These are phyloP conservation scores for Brettanomyces naardenensis DNA, from an alignment of 805 yeast genomes.

Conservation along the genomic window DNA sequence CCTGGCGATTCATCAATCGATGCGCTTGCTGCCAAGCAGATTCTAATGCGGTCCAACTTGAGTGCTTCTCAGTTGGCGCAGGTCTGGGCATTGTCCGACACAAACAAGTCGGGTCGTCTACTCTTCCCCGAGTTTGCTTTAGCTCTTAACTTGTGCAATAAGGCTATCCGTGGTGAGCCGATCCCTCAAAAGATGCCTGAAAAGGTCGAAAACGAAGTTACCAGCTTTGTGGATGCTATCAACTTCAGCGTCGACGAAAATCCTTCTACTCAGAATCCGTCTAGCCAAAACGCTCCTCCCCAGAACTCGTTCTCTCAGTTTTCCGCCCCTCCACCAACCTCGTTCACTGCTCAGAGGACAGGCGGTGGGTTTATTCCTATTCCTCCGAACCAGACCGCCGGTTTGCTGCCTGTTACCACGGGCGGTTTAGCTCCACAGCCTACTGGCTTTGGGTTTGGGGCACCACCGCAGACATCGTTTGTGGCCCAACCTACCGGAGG, in stretches of 20 bases:
- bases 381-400: not conserved
- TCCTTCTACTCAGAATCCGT: slow-evolving; percentile 2
- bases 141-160: slow-evolving; percentile 79
- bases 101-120: slow-evolving; percentile 75
- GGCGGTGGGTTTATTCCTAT: slow-evolving; percentile 16
- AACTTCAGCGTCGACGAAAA: slow-evolving; percentile 60
- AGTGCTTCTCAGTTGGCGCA: slow-evolving; percentile 69
- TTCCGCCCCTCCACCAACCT: slow-evolving; percentile 14
- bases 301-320: not conserved
- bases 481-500: slow-evolving; percentile 44
- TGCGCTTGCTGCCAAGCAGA: slow-evolving; percentile 71
- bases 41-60: slow-evolving; percentile 73
- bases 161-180: slow-evolving; percentile 68
- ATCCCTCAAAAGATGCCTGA: slow-evolving; percentile 69
- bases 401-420: not conserved
- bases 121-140: slow-evolving; percentile 92
- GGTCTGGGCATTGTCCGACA: slow-evolving; percentile 89
- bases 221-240: slow-evolving; percentile 83
- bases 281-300: not conserved
- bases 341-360: slow-evolving; percentile 27
- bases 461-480: slow-evolving; percentile 29
- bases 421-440: slow-evolving; percentile 31
- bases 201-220: slow-evolving; percentile 73
- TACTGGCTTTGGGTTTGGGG: slow-evolving; percentile 27
- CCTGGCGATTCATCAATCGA: slow-evolving; percentile 59